phyloP scores from a whole-genome alignment of 176 grass and related monocot genomes.

The Bonia amplexicaulis region DNA sequence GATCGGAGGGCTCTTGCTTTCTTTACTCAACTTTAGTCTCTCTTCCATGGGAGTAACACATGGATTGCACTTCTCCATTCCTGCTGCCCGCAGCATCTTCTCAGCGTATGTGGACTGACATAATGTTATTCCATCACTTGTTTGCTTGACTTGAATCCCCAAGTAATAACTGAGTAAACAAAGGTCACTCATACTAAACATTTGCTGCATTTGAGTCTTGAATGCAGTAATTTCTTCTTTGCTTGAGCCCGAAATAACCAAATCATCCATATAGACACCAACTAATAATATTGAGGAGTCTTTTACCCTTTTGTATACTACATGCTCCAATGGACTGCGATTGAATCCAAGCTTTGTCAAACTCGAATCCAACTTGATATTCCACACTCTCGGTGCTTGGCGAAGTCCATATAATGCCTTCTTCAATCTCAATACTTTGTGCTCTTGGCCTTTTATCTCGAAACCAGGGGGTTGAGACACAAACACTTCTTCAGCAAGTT shows the following conservation, averaged over 20 bases:
- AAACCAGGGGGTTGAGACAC: background rate
- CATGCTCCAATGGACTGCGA: background rate
- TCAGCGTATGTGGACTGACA: background rate
- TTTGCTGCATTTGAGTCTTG: background rate
- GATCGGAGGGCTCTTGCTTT: accelerated
- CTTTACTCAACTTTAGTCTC: background rate
- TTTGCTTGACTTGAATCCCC: background rate
- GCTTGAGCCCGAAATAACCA: background rate
- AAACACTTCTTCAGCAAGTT: background rate
- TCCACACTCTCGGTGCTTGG: too few species aligned
- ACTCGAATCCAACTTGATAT: too few species aligned
- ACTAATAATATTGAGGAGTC: accelerated
- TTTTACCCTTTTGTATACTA: background rate
- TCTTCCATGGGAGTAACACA: background rate
- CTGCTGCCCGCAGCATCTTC: accelerated
- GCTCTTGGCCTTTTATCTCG: too few species aligned
- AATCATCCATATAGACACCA: background rate
- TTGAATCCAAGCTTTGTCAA: too few species aligned
- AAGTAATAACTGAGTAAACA: background rate
- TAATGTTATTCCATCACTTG: accelerated
- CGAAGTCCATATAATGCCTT: too few species aligned
- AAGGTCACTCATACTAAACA: background rate
- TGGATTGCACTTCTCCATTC: background rate
- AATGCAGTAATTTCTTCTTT: accelerated
- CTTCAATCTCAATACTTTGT: too few species aligned